These are phyloP conservation scores for Pseudopithomyces maydicus DNA, from an alignment of 2,329 filamentous ascomycete species.

Conservation along the genomic window DNA sequence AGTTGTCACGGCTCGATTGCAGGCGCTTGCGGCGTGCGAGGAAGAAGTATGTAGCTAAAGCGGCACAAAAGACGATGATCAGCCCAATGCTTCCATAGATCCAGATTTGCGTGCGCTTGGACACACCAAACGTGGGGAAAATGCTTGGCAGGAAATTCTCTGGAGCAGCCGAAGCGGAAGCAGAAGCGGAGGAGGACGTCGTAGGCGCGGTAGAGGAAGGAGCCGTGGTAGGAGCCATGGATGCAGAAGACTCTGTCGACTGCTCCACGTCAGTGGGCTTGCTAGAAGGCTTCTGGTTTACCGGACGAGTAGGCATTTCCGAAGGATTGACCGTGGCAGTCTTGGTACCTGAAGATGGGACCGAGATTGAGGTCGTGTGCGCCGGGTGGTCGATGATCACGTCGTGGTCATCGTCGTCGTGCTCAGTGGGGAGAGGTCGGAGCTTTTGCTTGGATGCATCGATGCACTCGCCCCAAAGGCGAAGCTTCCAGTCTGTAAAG, in stretches of 20 bases:
- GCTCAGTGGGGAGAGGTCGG: conserved; percentile 79
- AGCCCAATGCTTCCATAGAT: conserved; percentile 87
- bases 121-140: conserved; percentile 89
- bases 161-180: conserved; percentile 24
- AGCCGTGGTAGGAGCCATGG: not conserved
- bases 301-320: conserved; percentile 58
- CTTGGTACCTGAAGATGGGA: conserved; percentile 55
- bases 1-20: conserved; percentile 77
- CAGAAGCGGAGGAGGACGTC: conserved; percentile 26
- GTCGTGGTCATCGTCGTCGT: conserved; percentile 84
- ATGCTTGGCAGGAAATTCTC: conserved; percentile 75
- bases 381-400: conserved; percentile 60
- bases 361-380: conserved; percentile 62
- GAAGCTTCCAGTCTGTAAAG: conserved; percentile 91
- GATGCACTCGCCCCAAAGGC: conserved; percentile 89
- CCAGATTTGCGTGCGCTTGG: conserved; percentile 87
- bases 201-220: conserved; percentile 18
- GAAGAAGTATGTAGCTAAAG: conserved; percentile 81
- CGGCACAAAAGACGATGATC: conserved; percentile 81
- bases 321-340: conserved; percentile 50
- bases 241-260: conserved; percentile 20
- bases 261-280: conserved; percentile 53
- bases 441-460: conserved; percentile 74
- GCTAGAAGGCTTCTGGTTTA: conserved; percentile 61
- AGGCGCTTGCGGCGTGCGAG: conserved; percentile 77